Evolutionary conservation across 2,329 filamentous ascomycete genomes (phyloP).

Genomic region (Trichoderma sp.): DNA sequence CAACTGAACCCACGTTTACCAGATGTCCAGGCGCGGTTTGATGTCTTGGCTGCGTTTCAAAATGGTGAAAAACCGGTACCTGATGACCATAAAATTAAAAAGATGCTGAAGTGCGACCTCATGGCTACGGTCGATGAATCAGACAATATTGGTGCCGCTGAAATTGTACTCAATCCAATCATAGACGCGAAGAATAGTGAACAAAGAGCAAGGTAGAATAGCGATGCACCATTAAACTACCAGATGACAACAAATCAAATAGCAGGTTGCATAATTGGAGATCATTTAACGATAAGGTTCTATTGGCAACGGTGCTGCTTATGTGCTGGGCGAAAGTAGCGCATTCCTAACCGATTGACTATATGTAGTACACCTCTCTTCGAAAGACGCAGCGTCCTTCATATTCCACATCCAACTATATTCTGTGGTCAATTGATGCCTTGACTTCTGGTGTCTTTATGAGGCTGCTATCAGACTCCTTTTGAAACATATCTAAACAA

Average conservation of each 20-base stretch:
- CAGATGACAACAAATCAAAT: rapidly evolving
- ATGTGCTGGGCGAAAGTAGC: too few relatives aligned
- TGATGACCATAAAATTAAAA: background rate
- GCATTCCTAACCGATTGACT: too few relatives aligned
- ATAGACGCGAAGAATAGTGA: background rate
- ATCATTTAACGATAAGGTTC: background rate
- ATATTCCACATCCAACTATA: too few relatives aligned
- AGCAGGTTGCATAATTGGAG: background rate
- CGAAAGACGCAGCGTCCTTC: too few relatives aligned
- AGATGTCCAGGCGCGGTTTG: background rate
- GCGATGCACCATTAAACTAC: background rate
- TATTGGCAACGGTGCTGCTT: background rate
- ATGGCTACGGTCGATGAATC: background rate
- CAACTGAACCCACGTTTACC: background rate
- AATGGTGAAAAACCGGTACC: background rate
- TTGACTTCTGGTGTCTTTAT: too few relatives aligned
- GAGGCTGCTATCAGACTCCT: too few relatives aligned
- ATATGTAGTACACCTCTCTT: too few relatives aligned
- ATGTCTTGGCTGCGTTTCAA: background rate
- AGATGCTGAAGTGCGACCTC: rapidly evolving
- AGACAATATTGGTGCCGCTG: background rate
- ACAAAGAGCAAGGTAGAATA: background rate
- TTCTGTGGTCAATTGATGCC: too few relatives aligned
- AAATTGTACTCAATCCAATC: background rate
- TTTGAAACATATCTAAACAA: too few relatives aligned